Percentiles rank a stretch among this genome's conserved stretches.
Evolutionary conservation across 108 stramenopile species (phyloP).

Genomic region (Fragilaria radians): DNA sequence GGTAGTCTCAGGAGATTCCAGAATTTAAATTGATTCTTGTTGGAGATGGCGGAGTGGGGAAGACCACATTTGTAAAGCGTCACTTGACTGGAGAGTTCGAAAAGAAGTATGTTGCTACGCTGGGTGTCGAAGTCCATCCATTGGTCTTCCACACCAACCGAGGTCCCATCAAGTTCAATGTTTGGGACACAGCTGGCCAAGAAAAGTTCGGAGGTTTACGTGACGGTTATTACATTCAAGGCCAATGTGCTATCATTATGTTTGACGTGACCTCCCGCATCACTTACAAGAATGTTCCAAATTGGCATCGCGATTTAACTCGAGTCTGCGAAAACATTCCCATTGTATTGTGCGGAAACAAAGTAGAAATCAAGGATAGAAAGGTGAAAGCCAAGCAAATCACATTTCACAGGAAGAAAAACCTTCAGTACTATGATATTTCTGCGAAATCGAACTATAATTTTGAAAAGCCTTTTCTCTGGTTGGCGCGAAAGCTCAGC

Average conservation of each 20-base stretch:
- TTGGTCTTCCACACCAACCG: constrained; percentile 82
- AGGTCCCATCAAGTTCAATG: constrained; percentile 80
- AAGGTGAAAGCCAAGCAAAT: constrained; percentile 84
- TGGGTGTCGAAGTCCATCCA: constrained; percentile 94
- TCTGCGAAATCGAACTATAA: constrained; percentile 86
- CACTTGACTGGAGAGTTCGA: constrained; percentile 79
- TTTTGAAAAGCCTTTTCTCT: constrained; percentile 84
- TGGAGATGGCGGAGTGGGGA: constrained; percentile 83
- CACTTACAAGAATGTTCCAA: constrained; percentile 81
- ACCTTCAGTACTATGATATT: constrained; percentile 82
- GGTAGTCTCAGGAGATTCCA: neutral
- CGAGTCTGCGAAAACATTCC: constrained; percentile 86
- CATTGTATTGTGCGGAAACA: constrained; percentile 82
- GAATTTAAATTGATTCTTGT: constrained; percentile 55
- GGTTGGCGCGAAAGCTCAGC: constrained; percentile 68
- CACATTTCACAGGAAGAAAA: constrained; percentile 82
- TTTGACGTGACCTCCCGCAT: constrained; percentile 64
- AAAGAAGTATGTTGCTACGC: constrained; percentile 78
- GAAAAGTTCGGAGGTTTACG: constrained; percentile 71
- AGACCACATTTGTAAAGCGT: constrained; percentile 87
- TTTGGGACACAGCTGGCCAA: constrained; percentile 87
- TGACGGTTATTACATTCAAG: constrained; percentile 71
- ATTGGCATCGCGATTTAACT: constrained; percentile 73
- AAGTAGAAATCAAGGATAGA: constrained; percentile 82
- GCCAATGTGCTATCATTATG: constrained; percentile 84